Base-by-base conservation (phyloP, 1,284 basidiomycete species). In the Cronartium quercuum region DNA sequence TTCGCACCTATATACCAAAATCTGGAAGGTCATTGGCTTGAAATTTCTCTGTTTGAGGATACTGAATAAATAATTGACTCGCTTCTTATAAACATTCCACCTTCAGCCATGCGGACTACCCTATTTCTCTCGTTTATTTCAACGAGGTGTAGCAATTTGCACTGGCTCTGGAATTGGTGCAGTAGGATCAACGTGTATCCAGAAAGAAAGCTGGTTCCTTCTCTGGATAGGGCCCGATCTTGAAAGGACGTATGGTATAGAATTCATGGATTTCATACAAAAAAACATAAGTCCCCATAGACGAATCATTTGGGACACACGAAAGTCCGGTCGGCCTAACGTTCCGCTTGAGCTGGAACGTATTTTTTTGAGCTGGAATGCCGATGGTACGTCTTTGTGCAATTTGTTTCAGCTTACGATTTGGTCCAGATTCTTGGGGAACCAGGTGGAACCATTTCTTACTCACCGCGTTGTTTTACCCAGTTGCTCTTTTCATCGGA, bases 101-200 rank as follows among this genome's bases (percentile, higher is more conserved):
- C 90, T 89, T 7, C 86, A 83, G 0, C 87, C 90, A 78, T 89
- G 89, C 21, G 90, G 89, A 76, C 88, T 91, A 79, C 91, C 18
- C 91, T 91, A 91, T 80, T 89, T 89, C 0, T 90, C 89, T 6
- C 86, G 83, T 0, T 79, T 91, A 15, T 91, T 91, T 82, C 88
- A 83, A 76, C 87, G 89, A 76, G 89, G 89, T 29, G 86, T 90
- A 77, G 87, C 89, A 78, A 86, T 90, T 76, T 90, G 89, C 81
- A 90, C 89, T 0, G 89, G 89, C 65, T 90, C 89, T 12, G 89
- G 89, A 76, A 86, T 90, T 71, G 89, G 89, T 41, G 88, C 89
- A 41, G 88, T 88, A 1, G 84, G 90, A 38, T 87, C 89, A 21
- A 90, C 89, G 18, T 89, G 88, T 78, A 83, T 89, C 44, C 89